Evolutionary conservation across 257 asterid species (phyloP), one percentile per base, ranked within the genome.

Genomic region (Fraxinus americana): DNA sequence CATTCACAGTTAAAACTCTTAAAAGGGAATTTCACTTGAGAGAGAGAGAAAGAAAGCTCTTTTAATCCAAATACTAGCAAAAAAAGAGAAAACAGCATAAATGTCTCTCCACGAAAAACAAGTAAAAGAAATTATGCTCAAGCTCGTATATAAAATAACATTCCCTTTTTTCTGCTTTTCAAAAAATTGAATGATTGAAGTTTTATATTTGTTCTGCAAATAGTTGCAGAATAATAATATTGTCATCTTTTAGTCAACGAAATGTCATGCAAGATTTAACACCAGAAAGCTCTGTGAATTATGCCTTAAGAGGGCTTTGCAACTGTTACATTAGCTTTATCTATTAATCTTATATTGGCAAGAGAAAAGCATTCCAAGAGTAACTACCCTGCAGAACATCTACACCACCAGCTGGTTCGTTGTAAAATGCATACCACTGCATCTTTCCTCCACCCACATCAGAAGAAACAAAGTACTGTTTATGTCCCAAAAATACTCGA

Each of bases 401-500:
- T 17, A 36, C 81, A n/a, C 98, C 99, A 38, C 98, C 99, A 7
- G 98, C 81, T 10, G 90, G 80, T 78, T 96, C 99, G 12, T 91
- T 89, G 85, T 96, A 82, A 83, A 96, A 96, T 75, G 97, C 99
- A 79, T 96, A 96, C 99, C 99, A 96, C 86, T 96, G 99, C 98
- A 96, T 96, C 79, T 96, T 96, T 67, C 99, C 99, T 34, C 92
- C 92, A 25, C 99, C 99, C 43, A 96, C 99, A 83, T 96, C 99
- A 4, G 99, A 96, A 74, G 99, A 93, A 83, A 96, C 99, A 73
- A 96, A 96, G 86, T 92, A 93, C 71, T 93, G 98, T 79, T 93
- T 96, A 92, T 96, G 98, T 75, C 99, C 99, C 82, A 93, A 84
- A 80, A 93, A 96, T 13, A 96, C 98, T 35, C 98, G 97, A 83